phyloP scores from a whole-genome alignment of 2,329 filamentous ascomycete genomes.

The Penicillium sp. region DNA sequence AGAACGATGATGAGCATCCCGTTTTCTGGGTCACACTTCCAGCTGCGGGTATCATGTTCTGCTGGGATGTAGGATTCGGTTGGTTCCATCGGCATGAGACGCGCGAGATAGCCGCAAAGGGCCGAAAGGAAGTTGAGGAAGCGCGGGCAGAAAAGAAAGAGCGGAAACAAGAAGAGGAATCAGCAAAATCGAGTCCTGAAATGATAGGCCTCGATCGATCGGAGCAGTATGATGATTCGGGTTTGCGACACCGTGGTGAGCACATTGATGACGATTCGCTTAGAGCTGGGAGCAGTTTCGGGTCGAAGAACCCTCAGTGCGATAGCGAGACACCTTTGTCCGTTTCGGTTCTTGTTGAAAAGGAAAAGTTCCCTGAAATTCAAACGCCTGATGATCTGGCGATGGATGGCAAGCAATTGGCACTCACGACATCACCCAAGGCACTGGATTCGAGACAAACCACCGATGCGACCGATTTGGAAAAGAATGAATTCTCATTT shows the following conservation, averaged over 20 bases:
- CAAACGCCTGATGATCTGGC: neutral
- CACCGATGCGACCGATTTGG: constrained; percentile 26
- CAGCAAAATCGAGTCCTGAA: neutral
- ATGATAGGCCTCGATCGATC: neutral
- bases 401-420: neutral
- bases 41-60: constrained; percentile 67
- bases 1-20: constrained; percentile 52
- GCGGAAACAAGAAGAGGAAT: constrained; percentile 21
- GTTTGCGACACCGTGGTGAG: neutral
- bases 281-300: neutral
- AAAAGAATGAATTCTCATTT: constrained; percentile 24
- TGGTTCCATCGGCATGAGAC: constrained; percentile 66
- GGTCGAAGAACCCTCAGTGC: neutral
- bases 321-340: constrained; percentile 1
- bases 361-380: constrained; percentile 13
- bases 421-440: constrained; percentile 1
- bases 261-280: neutral
- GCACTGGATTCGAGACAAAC: constrained; percentile 3
- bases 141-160: constrained; percentile 45
- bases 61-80: constrained; percentile 65
- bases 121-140: constrained; percentile 52
- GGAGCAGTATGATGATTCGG: neutral
- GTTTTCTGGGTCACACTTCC: constrained; percentile 72
- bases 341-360: constrained; percentile 5
- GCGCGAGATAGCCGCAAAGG: constrained; percentile 60